Evolutionary conservation across 1,284 basidiomycete species (phyloP), one percentile per base, ranked within the genome.

Genomic region (Austroboletus olivaceoglutinosus): DNA sequence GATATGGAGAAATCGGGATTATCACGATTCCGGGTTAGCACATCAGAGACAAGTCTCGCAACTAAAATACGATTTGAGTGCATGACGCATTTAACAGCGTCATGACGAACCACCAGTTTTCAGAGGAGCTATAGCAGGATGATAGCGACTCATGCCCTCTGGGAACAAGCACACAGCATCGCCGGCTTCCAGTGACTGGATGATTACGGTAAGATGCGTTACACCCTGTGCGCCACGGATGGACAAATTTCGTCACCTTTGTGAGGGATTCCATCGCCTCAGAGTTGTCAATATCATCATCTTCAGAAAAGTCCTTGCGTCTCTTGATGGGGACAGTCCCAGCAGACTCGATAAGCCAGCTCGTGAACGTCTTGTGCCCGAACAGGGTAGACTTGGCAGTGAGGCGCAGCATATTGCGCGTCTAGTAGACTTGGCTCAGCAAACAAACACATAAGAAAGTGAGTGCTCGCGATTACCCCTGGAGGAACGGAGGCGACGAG

Each of bases 371-470:
- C 53, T 67, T 76, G 47, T 77, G 83, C 6, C 90, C 88, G 59
- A 93, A 93, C 60, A 89, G 86, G 1, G 90, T 91, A 25, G 88
- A 80, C 64, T 93, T 93, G 12, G 91, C 91, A 0, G 91, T 93
- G 45, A 93, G 70, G 10, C 91, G 81, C 4, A 93, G 70, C 73
- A 91, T 82, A 56, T 85, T 84, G n/a, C 91, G 84, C 54, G 75
- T 81, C 69, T 67, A 45, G 36, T 36, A 42, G 5, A 42, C 16
- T 19, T 38, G 10, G 21, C 38, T 61, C 39, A 65, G 50, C 9
- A 40, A 33, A 43, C 3, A 43, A 19, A 33, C 7, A 29, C 27
- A 12, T 18, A 16, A 29, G 3, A 40, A 34, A 30, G 37, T 25
- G 31, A 41, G 45, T 44, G 19, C 8, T 52, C 21, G 34, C 43